Evolutionary conservation across 116 monocot species (phyloP).

Genomic region (Iris pallida): DNA sequence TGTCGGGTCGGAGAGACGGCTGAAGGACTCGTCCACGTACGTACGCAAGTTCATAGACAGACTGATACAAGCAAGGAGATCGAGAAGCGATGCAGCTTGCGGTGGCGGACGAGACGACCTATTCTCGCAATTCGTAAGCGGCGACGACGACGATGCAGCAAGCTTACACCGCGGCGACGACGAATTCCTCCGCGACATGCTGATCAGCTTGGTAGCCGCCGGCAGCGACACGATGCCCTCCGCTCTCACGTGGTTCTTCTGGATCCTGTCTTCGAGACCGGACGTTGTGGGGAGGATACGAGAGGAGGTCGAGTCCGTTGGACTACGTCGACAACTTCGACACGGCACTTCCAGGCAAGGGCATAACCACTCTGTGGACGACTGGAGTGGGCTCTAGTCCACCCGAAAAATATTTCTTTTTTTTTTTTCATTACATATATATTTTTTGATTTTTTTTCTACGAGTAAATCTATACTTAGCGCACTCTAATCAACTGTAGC

Average conservation of each 20-base stretch:
- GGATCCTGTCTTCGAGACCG: constrained; percentile 5
- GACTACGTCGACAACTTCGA: no score
- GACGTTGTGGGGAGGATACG: constrained; percentile 3
- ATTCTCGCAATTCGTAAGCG: constrained; percentile 1
- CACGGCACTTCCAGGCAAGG: no score
- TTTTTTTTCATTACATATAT: no score
- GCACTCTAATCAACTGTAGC: no score
- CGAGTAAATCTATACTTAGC: no score
- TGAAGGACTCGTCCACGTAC: neutral
- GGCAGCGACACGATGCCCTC: constrained; percentile 13
- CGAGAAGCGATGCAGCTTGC: no score
- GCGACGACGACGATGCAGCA: no score
- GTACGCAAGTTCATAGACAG: neutral
- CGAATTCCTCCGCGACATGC: constrained; percentile 1
- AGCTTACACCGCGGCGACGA: no score
- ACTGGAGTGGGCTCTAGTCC: no score
- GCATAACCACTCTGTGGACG: neutral
- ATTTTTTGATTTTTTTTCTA: no score
- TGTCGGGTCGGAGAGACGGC: constrained; percentile 13
- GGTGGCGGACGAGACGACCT: no score
- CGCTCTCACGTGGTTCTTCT: constrained; percentile 18
- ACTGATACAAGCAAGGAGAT: neutral
- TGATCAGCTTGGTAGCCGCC: constrained; percentile 9
- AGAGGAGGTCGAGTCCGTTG: neutral
- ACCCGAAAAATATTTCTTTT: no score